Percentiles rank a stretch among this genome's conserved stretches.
phyloP scores from a whole-genome alignment of 1,284 basidiomycete genomes.

The Puccinia hordei region DNA sequence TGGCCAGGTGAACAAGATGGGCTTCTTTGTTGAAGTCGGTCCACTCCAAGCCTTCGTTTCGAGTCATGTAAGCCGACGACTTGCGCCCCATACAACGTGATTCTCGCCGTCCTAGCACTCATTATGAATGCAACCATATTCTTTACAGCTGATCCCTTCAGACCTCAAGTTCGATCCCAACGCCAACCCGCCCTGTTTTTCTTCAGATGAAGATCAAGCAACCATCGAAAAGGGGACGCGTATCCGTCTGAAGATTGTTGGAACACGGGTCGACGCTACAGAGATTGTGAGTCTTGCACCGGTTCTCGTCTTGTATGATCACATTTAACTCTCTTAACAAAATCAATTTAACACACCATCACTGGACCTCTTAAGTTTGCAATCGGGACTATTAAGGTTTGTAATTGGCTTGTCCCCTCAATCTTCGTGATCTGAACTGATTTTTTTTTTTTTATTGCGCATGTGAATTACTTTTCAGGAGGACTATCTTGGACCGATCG shows the following conservation, averaged over 20 bases:
- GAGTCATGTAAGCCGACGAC: conserved; percentile 73
- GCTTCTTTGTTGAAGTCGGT: conserved; percentile 94
- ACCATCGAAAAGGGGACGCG: conserved; percentile 90
- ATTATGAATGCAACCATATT: conserved; percentile 4
- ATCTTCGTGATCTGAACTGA: background rate
- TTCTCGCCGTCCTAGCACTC: conserved; percentile 54
- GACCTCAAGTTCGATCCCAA: conserved; percentile 91
- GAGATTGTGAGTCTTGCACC: conserved; percentile 74
- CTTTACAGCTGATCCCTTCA: conserved; percentile 77
- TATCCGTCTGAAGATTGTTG: conserved; percentile 92
- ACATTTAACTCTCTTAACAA: background rate
- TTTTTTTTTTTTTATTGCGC: conserved; percentile 75
- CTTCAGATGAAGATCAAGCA: conserved; percentile 75
- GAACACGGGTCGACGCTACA: conserved; percentile 92
- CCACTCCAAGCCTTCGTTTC: conserved; percentile 90
- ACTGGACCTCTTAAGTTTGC: conserved; percentile 18
- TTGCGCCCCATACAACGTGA: conserved; percentile 58
- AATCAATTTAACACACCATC: conserved; percentile 12
- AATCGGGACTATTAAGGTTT: conserved; percentile 28
- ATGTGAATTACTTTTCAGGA: conserved; percentile 77
- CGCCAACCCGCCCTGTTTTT: conserved; percentile 82
- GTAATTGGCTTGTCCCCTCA: conserved; percentile 24
- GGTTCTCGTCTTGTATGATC: background rate
- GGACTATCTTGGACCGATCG: conserved; percentile 83
- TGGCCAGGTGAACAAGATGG: conserved; percentile 98